Base-by-base conservation (phyloP, 208 protist species). In the Herpetomonas samuelpessoai region DNA sequence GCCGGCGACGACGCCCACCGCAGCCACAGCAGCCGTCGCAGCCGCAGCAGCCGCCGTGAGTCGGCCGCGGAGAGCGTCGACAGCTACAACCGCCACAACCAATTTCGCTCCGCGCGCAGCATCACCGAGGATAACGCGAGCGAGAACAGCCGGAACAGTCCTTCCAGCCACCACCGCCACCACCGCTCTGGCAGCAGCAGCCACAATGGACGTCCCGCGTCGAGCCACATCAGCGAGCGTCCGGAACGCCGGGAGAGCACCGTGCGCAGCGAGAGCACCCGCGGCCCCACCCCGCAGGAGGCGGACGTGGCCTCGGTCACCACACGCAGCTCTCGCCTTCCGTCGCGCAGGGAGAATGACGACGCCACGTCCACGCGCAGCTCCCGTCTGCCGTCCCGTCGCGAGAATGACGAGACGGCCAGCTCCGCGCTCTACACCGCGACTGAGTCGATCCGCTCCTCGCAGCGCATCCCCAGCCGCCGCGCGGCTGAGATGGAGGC, bases 311-410 rank as follows among this genome's bases (percentile, higher is more conserved):
- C 26, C 22, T 39, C 35, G n/a, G 54, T 49, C 14, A 73, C 70
- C 7, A 54, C 57, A 53, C 68, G 59, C 56, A 73, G 63, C 57
- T 83, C 76, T 0, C 76, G 71, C 26, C 65, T 74, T 35, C 67
- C 57, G 1, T 63, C 49, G 30, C 67, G 62, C 16, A 61, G 62
- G 21, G 65, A 71, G 45, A 65, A 54, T 51, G 67, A 70, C 27
- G 62, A 71, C 49, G 18, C 56, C n/a, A 62, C 52, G 18, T 57
- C 57, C 0, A 52, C 56, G 27, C 45, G 56, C 21, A 74, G 63
- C 57, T 83, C 76, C 1, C 76, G 71, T 22, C 65, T 74, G 46
- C 67, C 57, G 1, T 63, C 49, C 38, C 67, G 62, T 9, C 67
- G 62, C 25, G 65, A 71, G 45, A 65, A 54, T 51, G 67, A 70